Evolutionary conservation across 495 filamentous ascomycete species (phyloP), one percentile per base, ranked within the genome.

Genomic region (Echria macrotheca): DNA sequence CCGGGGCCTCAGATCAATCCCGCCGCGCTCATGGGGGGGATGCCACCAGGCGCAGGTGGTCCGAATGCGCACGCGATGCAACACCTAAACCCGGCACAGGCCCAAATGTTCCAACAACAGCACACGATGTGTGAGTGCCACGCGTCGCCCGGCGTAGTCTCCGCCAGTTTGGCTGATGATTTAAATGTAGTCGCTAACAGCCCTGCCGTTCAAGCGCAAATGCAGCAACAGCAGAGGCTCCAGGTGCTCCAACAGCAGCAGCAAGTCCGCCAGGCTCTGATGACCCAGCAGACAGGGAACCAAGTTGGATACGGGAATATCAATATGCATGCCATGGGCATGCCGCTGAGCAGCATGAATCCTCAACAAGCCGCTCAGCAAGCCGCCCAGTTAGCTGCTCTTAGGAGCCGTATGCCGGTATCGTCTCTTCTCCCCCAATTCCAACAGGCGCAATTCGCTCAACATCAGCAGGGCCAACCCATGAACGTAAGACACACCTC

Each of bases 1-100:
- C 86, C 88, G 6, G 83, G 82, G 48, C 81, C 79, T 31, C 89
- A 93, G 57, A 87, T 91, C 26, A 88, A 78, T 58, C 86, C 91
- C 52, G 78, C 82, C 22, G 84, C 83, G 19, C 82, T 86, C 50
- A 72, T 91, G 84, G 86, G 70, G 47, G 84, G 80, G 6, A 91
- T 95, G 81, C 85, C 86, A 56, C 85, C 85, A 37, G 86, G 79
- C 36, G 77, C 75, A 44, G 81, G 69, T 26, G 78, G 74, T 26
- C 86, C 83, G 5, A 89, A 83, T 67, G 78, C 82, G 44, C 87
- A 93, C 66, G 87, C 87, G 31, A 65, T 95, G 53, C 83, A 83
- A 39, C 89, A 95, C 58, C 69, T 96, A 45, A 88, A 73, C 51
- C 88, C 85, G 6, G 72, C 74, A 22, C 79, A 85, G 55, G 72